Conservation (phyloP, 768 basidiomycete genomes). For the Fibroporia radiculosa region DNA sequence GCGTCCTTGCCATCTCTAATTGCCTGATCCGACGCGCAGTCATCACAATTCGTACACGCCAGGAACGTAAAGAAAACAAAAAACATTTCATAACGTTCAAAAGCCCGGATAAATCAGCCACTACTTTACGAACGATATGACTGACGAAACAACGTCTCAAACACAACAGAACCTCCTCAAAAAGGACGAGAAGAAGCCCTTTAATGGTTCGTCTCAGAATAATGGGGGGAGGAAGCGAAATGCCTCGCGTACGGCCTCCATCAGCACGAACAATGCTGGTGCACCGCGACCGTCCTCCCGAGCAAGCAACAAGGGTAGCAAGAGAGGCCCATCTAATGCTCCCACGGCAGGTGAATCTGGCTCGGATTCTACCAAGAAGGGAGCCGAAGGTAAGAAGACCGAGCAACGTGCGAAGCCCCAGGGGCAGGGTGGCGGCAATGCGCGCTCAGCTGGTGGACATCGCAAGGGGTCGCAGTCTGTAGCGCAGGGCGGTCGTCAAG, state of each 20-base stretch:
- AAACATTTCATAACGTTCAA: conserved; percentile 32
- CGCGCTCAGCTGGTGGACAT: conserved; percentile 37
- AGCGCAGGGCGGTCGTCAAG: conserved; percentile 45
- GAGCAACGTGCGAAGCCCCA: conserved; percentile 35
- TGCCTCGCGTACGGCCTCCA: conserved; percentile 11
- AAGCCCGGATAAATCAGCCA: conserved; percentile 12
- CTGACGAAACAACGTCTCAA: conserved; percentile 67
- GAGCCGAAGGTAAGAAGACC: conserved; percentile 46
- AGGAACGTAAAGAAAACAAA: conserved; percentile 41
- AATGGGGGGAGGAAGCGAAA: conserved; percentile 44
- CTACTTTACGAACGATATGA: conserved; percentile 79
- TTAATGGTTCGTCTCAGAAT: conserved; percentile 20
- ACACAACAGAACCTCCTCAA: conserved; percentile 37
- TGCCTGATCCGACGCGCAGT: conserved; percentile 8
- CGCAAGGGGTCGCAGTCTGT: conserved; percentile 53
- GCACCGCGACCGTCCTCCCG: conserved; percentile 56
- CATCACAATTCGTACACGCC: conserved; percentile 13
- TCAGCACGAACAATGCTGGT: conserved; percentile 23
- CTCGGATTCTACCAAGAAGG: conserved; percentile 61
- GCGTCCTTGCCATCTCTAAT: too few relatives aligned
- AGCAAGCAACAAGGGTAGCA: conserved; percentile 66
- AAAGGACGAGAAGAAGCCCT: conserved; percentile 71
- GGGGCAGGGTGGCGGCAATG: conserved; percentile 33
- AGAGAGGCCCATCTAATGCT: conserved; percentile 34
- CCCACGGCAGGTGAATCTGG: conserved; percentile 53